Percentiles rank a stretch among this genome's conserved stretches.
Evolutionary conservation across 345 rosid species (phyloP).

Genomic region (sweet orange (Citrus sinensis)): DNA sequence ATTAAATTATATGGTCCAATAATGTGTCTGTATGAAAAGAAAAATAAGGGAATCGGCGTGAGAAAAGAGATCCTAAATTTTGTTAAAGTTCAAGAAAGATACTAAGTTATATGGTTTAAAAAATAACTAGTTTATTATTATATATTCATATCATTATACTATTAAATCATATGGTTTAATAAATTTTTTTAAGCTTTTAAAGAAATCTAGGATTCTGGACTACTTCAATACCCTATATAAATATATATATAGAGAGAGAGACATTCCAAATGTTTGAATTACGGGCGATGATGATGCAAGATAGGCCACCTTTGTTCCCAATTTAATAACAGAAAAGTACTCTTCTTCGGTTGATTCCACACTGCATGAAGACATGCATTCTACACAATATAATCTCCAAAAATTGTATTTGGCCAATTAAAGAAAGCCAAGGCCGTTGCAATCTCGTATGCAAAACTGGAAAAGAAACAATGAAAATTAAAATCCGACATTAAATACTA

Average conservation of each 20-base stretch:
- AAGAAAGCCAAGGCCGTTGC: neutral
- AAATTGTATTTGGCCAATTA: neutral
- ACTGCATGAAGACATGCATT: neutral
- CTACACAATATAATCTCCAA: neutral
- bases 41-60: fast-evolving
- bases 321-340: neutral
- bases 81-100: too few relatives aligned
- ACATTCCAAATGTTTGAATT: neutral
- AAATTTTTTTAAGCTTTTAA: too few relatives aligned
- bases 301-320: neutral
- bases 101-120: too few relatives aligned
- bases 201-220: too few relatives aligned
- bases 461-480: neutral
- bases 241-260: neutral
- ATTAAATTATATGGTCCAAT: too few relatives aligned
- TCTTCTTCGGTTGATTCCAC: neutral
- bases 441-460: neutral
- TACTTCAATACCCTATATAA: too few relatives aligned
- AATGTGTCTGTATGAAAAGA: fast-evolving
- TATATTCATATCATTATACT: too few relatives aligned
- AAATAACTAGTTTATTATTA: too few relatives aligned
- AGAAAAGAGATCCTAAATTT: too few relatives aligned
- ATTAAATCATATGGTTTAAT: too few relatives aligned
- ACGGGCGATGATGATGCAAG: neutral
- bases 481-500: neutral